Percentiles rank a stretch among this genome's conserved stretches.
Conservation (phyloP, 192 early-diverging fungal genomes). For the Backusella psychrophila region DNA sequence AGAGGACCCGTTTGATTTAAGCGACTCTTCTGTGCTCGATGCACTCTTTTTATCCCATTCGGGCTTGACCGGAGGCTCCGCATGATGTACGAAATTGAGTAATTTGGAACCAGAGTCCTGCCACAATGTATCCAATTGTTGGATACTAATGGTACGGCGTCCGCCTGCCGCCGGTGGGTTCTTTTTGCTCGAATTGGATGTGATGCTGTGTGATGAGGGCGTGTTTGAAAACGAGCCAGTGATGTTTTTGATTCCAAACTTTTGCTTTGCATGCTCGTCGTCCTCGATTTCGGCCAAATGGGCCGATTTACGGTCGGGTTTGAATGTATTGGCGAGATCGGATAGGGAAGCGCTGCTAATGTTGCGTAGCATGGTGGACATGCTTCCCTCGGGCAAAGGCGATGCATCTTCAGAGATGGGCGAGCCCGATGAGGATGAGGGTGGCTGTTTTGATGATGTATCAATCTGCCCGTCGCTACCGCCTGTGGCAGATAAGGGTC, state of each 20-base stretch:
- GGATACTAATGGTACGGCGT: conserved; percentile 26
- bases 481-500: conserved; percentile 22
- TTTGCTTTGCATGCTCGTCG: neutral
- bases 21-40: conserved; percentile 17
- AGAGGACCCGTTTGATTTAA: conserved; percentile 33
- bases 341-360: conserved; percentile 7
- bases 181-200: neutral
- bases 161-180: neutral
- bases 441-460: neutral
- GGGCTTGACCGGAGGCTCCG: neutral
- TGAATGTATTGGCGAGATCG: neutral
- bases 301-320: conserved; percentile 5
- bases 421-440: neutral
- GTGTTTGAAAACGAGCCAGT: conserved; percentile 13
- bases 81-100: conserved; percentile 25
- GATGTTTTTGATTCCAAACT: conserved; percentile 27
- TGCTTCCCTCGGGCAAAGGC: neutral
- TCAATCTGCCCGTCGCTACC: conserved; percentile 22
- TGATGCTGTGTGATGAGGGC: neutral
- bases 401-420: neutral
- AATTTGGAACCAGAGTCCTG: conserved; percentile 29
- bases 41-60: conserved; percentile 26
- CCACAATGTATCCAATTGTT: conserved; percentile 24
- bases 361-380: conserved; percentile 3
- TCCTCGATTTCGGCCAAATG: neutral